Base-by-base conservation (phyloP, 202 grass and related monocot genomes). In the Schoenoplectus triqueter region DNA sequence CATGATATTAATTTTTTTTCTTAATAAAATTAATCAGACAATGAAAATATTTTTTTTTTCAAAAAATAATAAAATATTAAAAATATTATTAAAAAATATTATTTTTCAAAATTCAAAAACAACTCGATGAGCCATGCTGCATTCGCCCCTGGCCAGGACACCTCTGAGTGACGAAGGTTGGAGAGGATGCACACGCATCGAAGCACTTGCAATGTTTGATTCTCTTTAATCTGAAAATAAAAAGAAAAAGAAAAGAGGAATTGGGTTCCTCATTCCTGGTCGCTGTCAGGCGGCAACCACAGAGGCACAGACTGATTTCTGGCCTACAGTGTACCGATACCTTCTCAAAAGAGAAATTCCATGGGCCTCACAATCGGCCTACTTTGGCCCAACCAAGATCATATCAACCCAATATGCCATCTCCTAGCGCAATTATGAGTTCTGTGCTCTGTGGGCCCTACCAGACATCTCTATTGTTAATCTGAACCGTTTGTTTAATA, bases 131-230 rank as follows among this genome's bases (percentile, higher is more conserved):
- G 0, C 31, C 31, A 31, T 31, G 31, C 31, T 31, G 31, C 31
- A 31, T 31, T 1, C 31, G 31, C 31, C 31, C 31, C 31, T 31
- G 68, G 68, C 44, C 47, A 22, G 18, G 48, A 69, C 41, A 73
- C 70, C 1, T 45, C 41, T 51, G 15, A 20, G 6, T 20, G 70
- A 73, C n/a, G 10, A 45, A 14, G 18, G 10, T 17, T 31, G 48
- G 70, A 74, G 71, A 74, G 18, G 48, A 74, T 74, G 18, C 19
- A 54, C 48, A 54, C 19, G 48, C 71, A 54, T 74, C 10, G 48
- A 54, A 74, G 19, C 69, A 73, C 48, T 22, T 21, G 47, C 15
- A 52, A 54, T 78, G 65, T 78, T 78, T 57, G 51, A 77, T 77
- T 77, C 73, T 54, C 47, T 77, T 40, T 41, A 2, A 75, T 31